These are phyloP conservation scores for Phytopythium litorale DNA, from an alignment of 352 stramenopile genomes.

Conservation along the genomic window DNA sequence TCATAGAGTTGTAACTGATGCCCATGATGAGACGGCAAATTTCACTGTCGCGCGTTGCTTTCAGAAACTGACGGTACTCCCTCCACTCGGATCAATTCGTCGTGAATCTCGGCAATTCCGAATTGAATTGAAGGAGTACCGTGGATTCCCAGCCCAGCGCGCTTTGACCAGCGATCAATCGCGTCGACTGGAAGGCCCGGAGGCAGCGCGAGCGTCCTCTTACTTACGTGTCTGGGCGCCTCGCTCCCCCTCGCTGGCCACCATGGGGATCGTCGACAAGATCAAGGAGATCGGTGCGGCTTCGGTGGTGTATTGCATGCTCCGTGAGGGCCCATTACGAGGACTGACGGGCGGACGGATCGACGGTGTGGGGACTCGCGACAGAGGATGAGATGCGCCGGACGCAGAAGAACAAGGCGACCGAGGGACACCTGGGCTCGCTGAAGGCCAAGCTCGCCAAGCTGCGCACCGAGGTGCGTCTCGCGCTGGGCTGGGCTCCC, in stretches of 20 bases:
- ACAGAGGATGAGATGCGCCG: conserved; percentile 95
- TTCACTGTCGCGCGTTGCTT: too few relatives aligned
- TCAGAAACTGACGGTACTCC: too few relatives aligned
- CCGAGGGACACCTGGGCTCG: conserved; percentile 85
- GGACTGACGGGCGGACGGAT: too few relatives aligned
- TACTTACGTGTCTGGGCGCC: conserved; percentile 3
- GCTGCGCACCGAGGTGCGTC: conserved; percentile 91
- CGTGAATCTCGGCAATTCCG: too few relatives aligned
- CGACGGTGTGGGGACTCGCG: background rate
- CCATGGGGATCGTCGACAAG: conserved; percentile 90
- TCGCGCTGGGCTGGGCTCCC: background rate
- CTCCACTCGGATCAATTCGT: background rate
- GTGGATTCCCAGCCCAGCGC: too few relatives aligned
- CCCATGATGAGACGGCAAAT: too few relatives aligned
- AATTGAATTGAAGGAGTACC: too few relatives aligned
- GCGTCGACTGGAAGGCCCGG: background rate
- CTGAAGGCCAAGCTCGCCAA: conserved; percentile 99
- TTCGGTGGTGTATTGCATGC: background rate
- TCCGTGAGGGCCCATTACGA: background rate
- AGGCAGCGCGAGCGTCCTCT: background rate
- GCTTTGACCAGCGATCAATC: too few relatives aligned
- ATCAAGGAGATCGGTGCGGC: conserved; percentile 93
- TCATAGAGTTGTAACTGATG: too few relatives aligned
- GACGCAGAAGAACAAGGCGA: conserved; percentile 99
- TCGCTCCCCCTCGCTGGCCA: conserved; percentile 19